Conservation (phyloP, 1,139 yeast genomes). For the Suhomyces maxii region DNA sequence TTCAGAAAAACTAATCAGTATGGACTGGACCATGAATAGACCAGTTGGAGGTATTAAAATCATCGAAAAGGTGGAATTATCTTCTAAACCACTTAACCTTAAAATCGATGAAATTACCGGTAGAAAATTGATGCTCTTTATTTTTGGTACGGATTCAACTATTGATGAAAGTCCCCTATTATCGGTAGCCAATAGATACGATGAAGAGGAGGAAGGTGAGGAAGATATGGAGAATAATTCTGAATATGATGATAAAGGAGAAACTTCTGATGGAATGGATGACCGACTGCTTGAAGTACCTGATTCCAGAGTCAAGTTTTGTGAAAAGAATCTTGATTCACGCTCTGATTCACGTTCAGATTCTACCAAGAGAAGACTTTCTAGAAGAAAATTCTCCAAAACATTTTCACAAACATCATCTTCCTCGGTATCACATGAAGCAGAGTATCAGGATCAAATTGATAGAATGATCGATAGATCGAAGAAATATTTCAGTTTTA, state of each 20-base stretch:
- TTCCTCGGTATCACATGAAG: slow-evolving; percentile 10
- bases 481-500: slow-evolving; percentile 55
- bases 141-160: slow-evolving; percentile 49
- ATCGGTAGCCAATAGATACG: slow-evolving; percentile 12
- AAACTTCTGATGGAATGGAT: slow-evolving; percentile 2
- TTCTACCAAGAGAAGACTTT: neutral
- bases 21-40: slow-evolving; percentile 64
- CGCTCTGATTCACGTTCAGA: slow-evolving; percentile 1
- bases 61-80: slow-evolving; percentile 53
- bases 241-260: slow-evolving; percentile 10
- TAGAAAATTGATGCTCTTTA: slow-evolving; percentile 51
- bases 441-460: slow-evolving; percentile 40
- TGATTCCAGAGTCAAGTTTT: slow-evolving; percentile 5
- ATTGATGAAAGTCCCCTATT: slow-evolving; percentile 32
- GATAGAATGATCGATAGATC: slow-evolving; percentile 62
- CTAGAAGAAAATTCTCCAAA: slow-evolving; percentile 3
- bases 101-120: slow-evolving; percentile 65
- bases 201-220: slow-evolving; percentile 13
- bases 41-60: slow-evolving; percentile 71
- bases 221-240: slow-evolving; percentile 10
- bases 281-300: neutral
- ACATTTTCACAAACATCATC: slow-evolving; percentile 6
- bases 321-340: neutral
- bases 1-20: slow-evolving; percentile 35
- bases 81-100: slow-evolving; percentile 55